Base-by-base conservation (phyloP, 805 yeast genomes). In the Ascoidea rubescens region DNA sequence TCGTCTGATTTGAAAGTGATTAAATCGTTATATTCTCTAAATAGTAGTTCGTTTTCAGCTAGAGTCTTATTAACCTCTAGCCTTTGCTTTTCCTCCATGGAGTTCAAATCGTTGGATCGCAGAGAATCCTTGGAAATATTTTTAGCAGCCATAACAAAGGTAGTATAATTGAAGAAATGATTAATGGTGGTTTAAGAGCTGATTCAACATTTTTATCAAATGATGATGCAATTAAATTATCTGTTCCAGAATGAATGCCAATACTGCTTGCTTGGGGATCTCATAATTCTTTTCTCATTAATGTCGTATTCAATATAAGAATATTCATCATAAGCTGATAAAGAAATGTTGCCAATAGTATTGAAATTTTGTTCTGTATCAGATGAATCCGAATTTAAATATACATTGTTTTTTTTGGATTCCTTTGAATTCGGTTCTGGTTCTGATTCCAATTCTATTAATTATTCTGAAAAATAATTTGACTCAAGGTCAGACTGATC, bases 281-380 rank as follows among this genome's bases (percentile, higher is more conserved):
- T 80, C 98, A 93, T 91, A 63, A 93, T 90, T 64, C 99, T 80
- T 65, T 90, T 91, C 62, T 99, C 99, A 65, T 93, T 93, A 61
- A 93, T 90, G 65, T 88, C 91, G 67, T 93, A 93, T 53, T 99
- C 98, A 55, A 93, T 80, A 64, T 93, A 99, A 1, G 99, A 98
- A 82, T 84, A 85, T 67, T 90, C 96, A 52, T 93, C 99, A 64
- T 93, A 93, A 1, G 96, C 96, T 17, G 91, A 78, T 21, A 93
- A 62, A 50, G 99, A 98, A 53, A 93, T 78, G 64, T 93, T 87
- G 50, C 99, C 99, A 59, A 93, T 87, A 4, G 97, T 88, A 68
- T 93, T 93, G 59, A 69, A 70, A 46, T 74, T 72, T 56, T 87
- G 95, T n/a, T n/a, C n/a, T n/a, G n/a, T n/a, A n/a, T n/a, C n/a